A percentile compares a stretch with the other conserved stretches of the same genome.
Evolutionary conservation across 768 basidiomycete genomes (phyloP).

Genomic region (Mycena leptocephala): DNA sequence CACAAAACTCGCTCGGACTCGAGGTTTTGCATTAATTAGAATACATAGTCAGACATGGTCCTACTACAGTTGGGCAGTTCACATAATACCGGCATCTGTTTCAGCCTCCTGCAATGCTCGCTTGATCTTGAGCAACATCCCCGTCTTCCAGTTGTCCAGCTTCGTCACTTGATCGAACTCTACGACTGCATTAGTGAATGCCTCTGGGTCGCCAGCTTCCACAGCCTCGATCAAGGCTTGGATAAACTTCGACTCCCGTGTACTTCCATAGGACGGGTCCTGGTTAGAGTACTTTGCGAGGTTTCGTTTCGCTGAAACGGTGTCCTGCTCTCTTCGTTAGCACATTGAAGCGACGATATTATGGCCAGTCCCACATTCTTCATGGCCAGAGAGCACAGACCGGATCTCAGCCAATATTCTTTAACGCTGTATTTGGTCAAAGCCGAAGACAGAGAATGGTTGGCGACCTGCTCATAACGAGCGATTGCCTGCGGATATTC

Average conservation of each 20-base stretch:
- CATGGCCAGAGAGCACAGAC: constrained; percentile 91
- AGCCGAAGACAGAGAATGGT: constrained; percentile 83
- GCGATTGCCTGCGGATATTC: constrained; percentile 90
- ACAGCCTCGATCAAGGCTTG: constrained; percentile 83
- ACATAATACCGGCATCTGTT: constrained; percentile 59
- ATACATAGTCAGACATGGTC: not conserved
- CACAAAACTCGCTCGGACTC: too few species aligned
- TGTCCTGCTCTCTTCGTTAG: constrained; percentile 70
- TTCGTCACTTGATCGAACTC: constrained; percentile 95
- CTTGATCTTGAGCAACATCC: constrained; percentile 93
- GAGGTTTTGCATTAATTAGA: constrained; percentile 18
- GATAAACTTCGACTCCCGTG: constrained; percentile 94
- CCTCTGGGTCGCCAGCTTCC: constrained; percentile 62
- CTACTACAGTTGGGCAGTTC: constrained; percentile 28
- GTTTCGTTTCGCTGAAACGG: constrained; percentile 87
- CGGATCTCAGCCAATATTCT: constrained; percentile 94
- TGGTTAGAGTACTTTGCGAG: constrained; percentile 83
- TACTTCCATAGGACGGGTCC: constrained; percentile 89
- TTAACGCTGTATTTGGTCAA: constrained; percentile 99
- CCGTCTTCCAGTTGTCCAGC: constrained; percentile 97
- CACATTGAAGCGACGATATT: not conserved
- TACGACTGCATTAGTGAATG: constrained; percentile 87
- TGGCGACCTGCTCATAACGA: constrained; percentile 92
- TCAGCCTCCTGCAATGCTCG: constrained; percentile 68
- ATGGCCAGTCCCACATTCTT: constrained; percentile 67